A percentile compares a stretch with the other conserved stretches of the same genome.
phyloP scores from a whole-genome alignment of 768 basidiomycete species.

The Lentinula aciculospora region DNA sequence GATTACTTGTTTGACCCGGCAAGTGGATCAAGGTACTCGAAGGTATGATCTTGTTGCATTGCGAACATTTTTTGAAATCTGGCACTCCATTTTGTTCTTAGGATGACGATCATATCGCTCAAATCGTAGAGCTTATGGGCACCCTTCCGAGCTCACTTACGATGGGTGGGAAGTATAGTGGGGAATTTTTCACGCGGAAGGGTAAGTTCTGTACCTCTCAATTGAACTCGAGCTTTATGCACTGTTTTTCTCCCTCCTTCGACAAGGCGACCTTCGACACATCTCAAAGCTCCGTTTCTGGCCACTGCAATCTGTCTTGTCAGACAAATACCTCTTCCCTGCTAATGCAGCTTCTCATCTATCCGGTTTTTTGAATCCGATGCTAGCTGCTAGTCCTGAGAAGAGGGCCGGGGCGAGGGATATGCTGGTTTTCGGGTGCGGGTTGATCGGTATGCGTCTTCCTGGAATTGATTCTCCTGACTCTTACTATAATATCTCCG shows the following conservation, averaged over 20 bases:
- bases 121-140: constrained; percentile 94
- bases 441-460: constrained; percentile 24
- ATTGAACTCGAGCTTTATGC: neutral
- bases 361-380: constrained; percentile 76
- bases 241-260: neutral
- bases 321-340: constrained; percentile 96
- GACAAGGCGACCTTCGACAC: constrained; percentile 74
- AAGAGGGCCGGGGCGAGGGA: constrained; percentile 87
- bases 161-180: constrained; percentile 86
- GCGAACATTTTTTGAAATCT: too few relatives aligned
- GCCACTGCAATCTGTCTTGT: constrained; percentile 75
- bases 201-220: constrained; percentile 44
- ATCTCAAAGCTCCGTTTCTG: constrained; percentile 93
- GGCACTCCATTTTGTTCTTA: neutral
- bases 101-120: constrained; percentile 95
- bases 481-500: too few relatives aligned
- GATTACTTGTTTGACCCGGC: constrained; percentile 99
- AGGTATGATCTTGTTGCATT: constrained; percentile 28
- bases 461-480: neutral
- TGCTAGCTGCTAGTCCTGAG: constrained; percentile 85
- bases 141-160: constrained; percentile 82
- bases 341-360: constrained; percentile 76
- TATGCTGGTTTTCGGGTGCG: neutral
- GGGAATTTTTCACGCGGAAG: constrained; percentile 95
- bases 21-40: constrained; percentile 89